Evolutionary conservation across 176 grass and related monocot species (phyloP), one percentile per base, ranked within the genome.

Genomic region (Eragrostis nindensis): DNA sequence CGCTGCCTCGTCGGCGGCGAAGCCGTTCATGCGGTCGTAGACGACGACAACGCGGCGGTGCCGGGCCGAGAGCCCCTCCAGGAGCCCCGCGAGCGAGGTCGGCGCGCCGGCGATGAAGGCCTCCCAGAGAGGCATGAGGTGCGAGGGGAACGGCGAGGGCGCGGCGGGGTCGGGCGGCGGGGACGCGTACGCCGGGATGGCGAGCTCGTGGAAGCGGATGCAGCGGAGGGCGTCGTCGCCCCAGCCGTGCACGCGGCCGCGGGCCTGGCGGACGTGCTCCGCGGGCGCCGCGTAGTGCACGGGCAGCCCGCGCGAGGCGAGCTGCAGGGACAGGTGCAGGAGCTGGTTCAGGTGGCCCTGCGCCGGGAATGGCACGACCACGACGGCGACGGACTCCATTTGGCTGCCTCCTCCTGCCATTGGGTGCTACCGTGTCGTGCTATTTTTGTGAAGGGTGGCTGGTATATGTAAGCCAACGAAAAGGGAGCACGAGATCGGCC

Each of bases 281-380:
- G 76, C 0, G 0, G 74, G 48, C 76, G 77, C 82, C 49, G 85
- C 89, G 71, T 85, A 91, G 82, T 89, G 86, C 47, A 92, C 86
- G 82, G 82, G 0, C 44, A 91, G 64, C 47, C 81, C 81, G 0
- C 74, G 76, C 45, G 66, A 55, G 9, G 85, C 89, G 74, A 94
- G 86, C 25, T 57, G 75, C 75, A 91, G 73, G 12, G 92, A 86
- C 22, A 94, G 71, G 83, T 91, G 86, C 32, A 91, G 92, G 0
- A 91, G 70, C 73, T 86, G 89, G 82, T 91, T 91, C 53, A 94
- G 86, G 86, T 94, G 92, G 53, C 90, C 85, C 70, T 92, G 90
- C 56, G 87, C 75, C 42, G 90, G 87, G 74, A 82, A 82, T 21
- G 93, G 90, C 45, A 96, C 85, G 27, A 89, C 76, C 0, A 90